phyloP scores from a whole-genome alignment of 768 basidiomycete genomes.

The Collybia sp. region DNA sequence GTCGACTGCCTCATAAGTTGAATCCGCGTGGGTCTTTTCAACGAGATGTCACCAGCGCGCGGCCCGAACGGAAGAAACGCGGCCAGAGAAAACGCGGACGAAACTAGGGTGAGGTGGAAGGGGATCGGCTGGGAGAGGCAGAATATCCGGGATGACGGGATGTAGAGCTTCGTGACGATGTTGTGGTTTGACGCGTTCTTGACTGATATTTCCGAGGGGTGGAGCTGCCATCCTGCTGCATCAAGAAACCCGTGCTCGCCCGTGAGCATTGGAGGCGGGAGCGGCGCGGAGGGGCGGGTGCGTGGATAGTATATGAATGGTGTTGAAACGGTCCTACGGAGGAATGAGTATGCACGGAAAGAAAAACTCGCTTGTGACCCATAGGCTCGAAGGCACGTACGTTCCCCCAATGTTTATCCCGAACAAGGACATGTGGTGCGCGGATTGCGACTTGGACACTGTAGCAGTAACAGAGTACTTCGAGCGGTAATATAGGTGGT shows the following conservation, averaged over 20 bases:
- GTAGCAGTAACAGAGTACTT: conserved; percentile 56
- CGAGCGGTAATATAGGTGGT: neutral
- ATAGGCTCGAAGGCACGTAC: conserved; percentile 31
- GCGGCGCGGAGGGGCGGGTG: conserved; percentile 48
- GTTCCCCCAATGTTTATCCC: conserved; percentile 46
- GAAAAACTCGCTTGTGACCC: neutral
- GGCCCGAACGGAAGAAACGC: conserved; percentile 60
- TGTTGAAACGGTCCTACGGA: conserved; percentile 47
- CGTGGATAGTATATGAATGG: conserved; percentile 65
- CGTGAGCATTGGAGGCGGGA: conserved; percentile 41
- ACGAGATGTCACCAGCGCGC: conserved; percentile 23
- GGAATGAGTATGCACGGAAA: conserved; percentile 3
- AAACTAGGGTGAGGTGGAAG: conserved; percentile 60
- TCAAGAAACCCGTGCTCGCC: conserved; percentile 34
- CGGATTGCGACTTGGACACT: conserved; percentile 41
- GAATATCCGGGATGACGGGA: conserved; percentile 59
- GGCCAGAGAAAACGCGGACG: conserved; percentile 50
- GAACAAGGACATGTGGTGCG: conserved; percentile 33
- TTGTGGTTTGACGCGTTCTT: conserved; percentile 33
- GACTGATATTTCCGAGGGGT: conserved; percentile 34
- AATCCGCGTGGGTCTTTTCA: conserved; percentile 42
- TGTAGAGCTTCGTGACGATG: conserved; percentile 37
- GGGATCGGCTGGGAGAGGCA: conserved; percentile 57
- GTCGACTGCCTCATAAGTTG: conserved; percentile 63
- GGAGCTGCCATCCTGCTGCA: conserved; percentile 45